Conservation (phyloP, 768 basidiomycete species). For the Kwoniella pini region DNA sequence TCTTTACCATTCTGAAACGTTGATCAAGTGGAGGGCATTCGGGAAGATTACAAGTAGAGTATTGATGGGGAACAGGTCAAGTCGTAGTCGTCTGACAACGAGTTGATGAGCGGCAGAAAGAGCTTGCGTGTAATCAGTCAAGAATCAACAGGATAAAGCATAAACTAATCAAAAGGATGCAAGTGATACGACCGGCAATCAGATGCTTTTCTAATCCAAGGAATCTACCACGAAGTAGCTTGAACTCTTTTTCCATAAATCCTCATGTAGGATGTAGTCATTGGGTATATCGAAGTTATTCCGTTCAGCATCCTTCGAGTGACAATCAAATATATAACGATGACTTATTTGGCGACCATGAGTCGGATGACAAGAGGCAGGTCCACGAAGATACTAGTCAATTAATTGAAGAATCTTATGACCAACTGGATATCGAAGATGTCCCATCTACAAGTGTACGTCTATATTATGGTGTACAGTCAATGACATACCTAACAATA, state of each 20-base stretch:
- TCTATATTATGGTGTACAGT: no score
- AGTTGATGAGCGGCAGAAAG: no score
- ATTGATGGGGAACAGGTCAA: no score
- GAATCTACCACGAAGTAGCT: neutral
- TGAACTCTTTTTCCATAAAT: neutral
- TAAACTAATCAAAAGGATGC: neutral
- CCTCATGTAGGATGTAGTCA: neutral
- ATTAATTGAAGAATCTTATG: neutral
- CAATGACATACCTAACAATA: neutral
- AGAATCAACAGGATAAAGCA: no score
- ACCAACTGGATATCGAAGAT: neutral
- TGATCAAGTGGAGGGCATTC: no score
- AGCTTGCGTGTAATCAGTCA: no score
- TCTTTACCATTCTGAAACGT: no score
- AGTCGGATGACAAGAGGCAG: neutral
- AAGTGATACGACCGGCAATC: neutral
- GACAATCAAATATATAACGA: neutral
- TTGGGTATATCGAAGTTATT: neutral
- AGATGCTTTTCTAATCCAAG: neutral
- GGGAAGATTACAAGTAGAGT: no score
- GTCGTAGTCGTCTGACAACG: no score
- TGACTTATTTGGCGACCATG: neutral
- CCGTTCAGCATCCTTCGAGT: neutral
- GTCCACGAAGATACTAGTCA: neutral
- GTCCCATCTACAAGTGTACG: no score